Evolutionary conservation across 768 basidiomycete species (phyloP).

Genomic region (Rhizopogon vinicolor): DNA sequence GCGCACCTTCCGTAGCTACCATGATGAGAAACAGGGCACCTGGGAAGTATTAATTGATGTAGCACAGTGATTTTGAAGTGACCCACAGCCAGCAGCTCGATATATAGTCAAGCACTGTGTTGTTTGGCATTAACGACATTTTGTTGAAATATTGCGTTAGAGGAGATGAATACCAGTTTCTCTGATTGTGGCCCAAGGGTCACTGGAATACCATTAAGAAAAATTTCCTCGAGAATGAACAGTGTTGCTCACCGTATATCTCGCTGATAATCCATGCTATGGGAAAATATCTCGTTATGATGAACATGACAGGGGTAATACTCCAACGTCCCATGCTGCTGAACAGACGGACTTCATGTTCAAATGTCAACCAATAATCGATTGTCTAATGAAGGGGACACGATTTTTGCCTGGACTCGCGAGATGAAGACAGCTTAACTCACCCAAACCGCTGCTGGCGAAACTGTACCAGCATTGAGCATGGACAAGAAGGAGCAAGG

Average conservation of each 20-base stretch:
- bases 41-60: background rate
- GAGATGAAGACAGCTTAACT: background rate
- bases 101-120: constrained; percentile 8
- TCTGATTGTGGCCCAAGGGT: background rate
- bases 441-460: constrained; percentile 8
- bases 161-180: background rate
- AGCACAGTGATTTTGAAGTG: background rate
- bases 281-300: constrained; percentile 8
- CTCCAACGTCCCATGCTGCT: background rate
- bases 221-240: too few relatives aligned
- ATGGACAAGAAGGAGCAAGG: background rate
- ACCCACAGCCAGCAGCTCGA: constrained; percentile 6
- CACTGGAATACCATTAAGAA: background rate
- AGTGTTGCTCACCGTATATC: constrained; percentile 4
- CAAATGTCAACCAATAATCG: constrained; percentile 8
- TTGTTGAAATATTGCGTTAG: background rate
- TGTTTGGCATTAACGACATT: background rate
- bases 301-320: constrained; percentile 3
- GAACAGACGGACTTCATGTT: constrained; percentile 7
- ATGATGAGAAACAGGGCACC: constrained; percentile 5
- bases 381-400: background rate
- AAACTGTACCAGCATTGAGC: background rate
- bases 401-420: background rate
- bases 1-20: constrained; percentile 6
- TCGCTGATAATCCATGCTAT: constrained; percentile 1